Conservation (phyloP, 2,329 filamentous ascomycete genomes). For the Aureobasidium pullulans region DNA sequence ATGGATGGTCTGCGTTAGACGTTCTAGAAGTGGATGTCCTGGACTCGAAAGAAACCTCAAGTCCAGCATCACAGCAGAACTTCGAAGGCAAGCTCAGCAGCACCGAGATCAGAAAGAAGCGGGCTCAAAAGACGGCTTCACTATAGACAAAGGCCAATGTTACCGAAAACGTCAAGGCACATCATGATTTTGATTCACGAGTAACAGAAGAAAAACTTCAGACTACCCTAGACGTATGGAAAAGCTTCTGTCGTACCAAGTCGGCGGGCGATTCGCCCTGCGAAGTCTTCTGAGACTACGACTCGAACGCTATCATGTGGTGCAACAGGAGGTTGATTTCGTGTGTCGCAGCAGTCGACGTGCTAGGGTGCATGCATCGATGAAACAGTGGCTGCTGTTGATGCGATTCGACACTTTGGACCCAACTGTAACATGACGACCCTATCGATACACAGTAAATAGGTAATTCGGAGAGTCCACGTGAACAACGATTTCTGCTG, state of each 20-base stretch:
- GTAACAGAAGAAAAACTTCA: neutral
- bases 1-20: slow-evolving; percentile 67
- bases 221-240: too few relatives aligned
- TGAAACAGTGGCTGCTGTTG: neutral
- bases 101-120: slow-evolving; percentile 58
- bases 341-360: neutral
- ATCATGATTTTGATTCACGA: neutral
- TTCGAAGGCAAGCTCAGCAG: slow-evolving; percentile 88
- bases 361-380: neutral
- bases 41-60: slow-evolving; percentile 49
- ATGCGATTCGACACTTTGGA: neutral
- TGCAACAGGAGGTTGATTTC: neutral
- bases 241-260: too few relatives aligned
- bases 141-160: neutral
- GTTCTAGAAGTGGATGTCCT: slow-evolving; percentile 88
- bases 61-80: slow-evolving; percentile 33
- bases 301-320: neutral
- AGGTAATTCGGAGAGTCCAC: too few relatives aligned
- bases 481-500: too few relatives aligned
- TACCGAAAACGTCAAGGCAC: neutral
- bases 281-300: too few relatives aligned
- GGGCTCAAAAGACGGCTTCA: neutral
- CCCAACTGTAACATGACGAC: neutral
- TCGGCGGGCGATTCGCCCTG: too few relatives aligned
- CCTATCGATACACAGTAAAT: neutral